Conservation (phyloP, 1,139 yeast species). For the Lodderomyces beijingensis region DNA sequence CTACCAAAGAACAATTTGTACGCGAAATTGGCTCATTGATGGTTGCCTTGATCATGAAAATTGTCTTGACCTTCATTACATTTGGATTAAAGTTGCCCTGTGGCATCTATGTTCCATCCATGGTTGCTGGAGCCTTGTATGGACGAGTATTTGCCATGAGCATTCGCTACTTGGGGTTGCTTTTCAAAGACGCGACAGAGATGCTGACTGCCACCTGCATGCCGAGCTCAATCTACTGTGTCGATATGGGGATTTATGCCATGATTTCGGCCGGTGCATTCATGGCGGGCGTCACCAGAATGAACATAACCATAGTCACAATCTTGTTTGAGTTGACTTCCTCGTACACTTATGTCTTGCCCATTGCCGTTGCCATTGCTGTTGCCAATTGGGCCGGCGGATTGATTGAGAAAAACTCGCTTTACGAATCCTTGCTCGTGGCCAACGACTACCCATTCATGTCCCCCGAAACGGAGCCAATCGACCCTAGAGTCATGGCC, state of each 20-base stretch:
- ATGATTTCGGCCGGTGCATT: constrained; percentile 67
- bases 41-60: constrained; percentile 45
- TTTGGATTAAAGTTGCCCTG: constrained; percentile 63
- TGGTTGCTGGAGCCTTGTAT: constrained; percentile 65
- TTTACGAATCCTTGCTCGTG: constrained; percentile 48
- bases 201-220: constrained; percentile 14
- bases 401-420: constrained; percentile 47
- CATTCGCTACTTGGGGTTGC: constrained; percentile 37
- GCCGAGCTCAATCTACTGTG: constrained; percentile 20
- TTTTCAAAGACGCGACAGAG: constrained; percentile 10
- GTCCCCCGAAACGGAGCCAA: constrained; percentile 36
- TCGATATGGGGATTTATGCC: constrained; percentile 60
- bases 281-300: constrained; percentile 65
- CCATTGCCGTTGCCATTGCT: constrained; percentile 54
- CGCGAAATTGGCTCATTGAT: constrained; percentile 32
- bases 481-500: constrained; percentile 30
- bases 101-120: constrained; percentile 66
- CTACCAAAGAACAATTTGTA: constrained; percentile 22
- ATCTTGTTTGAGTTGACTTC: constrained; percentile 60
- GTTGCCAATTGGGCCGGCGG: constrained; percentile 59
- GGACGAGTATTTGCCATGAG: constrained; percentile 52
- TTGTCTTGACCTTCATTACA: constrained; percentile 47
- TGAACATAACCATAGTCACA: constrained; percentile 60
- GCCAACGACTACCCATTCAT: constrained; percentile 55
- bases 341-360: constrained; percentile 56